A percentile compares a stretch with the other conserved stretches of the same genome.
These are phyloP conservation scores for Tylopilus plumbeoviolaceoides DNA, from an alignment of 768 basidiomycete genomes.

Conservation along the genomic window DNA sequence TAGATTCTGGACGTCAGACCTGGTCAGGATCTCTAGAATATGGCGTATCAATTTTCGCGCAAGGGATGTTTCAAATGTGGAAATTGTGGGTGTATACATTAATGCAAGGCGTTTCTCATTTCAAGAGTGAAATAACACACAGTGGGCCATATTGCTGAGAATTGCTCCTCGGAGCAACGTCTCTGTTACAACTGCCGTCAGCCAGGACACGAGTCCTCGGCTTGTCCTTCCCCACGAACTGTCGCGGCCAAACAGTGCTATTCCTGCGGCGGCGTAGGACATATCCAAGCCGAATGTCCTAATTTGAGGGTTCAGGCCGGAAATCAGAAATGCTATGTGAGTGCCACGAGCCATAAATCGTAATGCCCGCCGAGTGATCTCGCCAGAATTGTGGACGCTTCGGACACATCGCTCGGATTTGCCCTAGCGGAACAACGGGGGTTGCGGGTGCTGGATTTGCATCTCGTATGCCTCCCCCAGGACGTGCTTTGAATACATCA, in stretches of 20 bases:
- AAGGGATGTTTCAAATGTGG: slow-evolving; percentile 95
- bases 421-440: slow-evolving; percentile 48
- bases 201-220: slow-evolving; percentile 89
- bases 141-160: slow-evolving; percentile 95
- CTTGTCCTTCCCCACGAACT: slow-evolving; percentile 80
- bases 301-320: slow-evolving; percentile 66
- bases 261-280: slow-evolving; percentile 88
- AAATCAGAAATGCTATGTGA: slow-evolving; percentile 82
- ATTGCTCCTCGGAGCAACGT: slow-evolving; percentile 82
- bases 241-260: slow-evolving; percentile 89
- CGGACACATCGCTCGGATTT: slow-evolving; percentile 78
- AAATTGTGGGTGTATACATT: slow-evolving; percentile 58
- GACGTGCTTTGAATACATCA: slow-evolving; percentile 70
- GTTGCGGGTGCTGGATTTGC: slow-evolving; percentile 47
- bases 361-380: slow-evolving; percentile 5
- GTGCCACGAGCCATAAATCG: slow-evolving; percentile 25
- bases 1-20: neutral
- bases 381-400: slow-evolving; percentile 72
- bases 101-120: slow-evolving; percentile 10
- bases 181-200: slow-evolving; percentile 95
- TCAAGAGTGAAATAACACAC: slow-evolving; percentile 10
- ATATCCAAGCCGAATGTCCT: slow-evolving; percentile 85
- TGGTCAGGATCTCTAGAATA: slow-evolving; percentile 41
- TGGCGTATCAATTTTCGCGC: slow-evolving; percentile 81
- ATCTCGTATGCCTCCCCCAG: slow-evolving; percentile 68